Evolutionary conservation across 2,329 filamentous ascomycete genomes (phyloP), one percentile per base, ranked within the genome.

Genomic region (Lithohypha guttulata): DNA sequence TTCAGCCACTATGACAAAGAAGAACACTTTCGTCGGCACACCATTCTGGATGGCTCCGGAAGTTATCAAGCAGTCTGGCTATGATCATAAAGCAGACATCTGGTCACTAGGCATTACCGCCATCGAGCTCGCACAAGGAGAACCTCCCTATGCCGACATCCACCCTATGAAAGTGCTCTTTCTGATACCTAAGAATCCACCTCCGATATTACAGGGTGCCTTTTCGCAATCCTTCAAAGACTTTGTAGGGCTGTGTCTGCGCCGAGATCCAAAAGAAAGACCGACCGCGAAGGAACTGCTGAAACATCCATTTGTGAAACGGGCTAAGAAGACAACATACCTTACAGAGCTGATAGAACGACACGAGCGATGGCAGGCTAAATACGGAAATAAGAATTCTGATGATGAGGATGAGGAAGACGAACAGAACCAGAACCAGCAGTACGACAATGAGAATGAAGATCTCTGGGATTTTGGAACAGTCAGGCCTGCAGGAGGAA

Each of bases 41-140:
- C 89, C 91, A 1, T 98, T 96, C 59, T 98, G 91, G 91, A 98
- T 98, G 89, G 89, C 91, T 2, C 89, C 89, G 8, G 89, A 98
- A 63, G 89, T 96, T 40, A 98, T 98, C 61, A 94, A 94, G 64
- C 89, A 98, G 60, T 93, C 86, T 42, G 89, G 89, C 34, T 95
- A 96, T 65, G 89, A 95, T 60, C 85, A 93, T 65, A 95, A 95
- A 64, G 89, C 89, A 30, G 89, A 96, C 57, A 94, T 96, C 42
- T 96, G 89, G 89, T 95, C 89, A 2, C 68, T 95, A 13, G 89
- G 89, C 26, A 95, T 95, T 57, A 95, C 89, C 1, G 87, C 89
- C 2, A 73, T 96, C 28, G 89, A 95, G 59, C 63, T 96, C 47
- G 89, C 89, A 39, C 82, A 84, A 46, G 87, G 89, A 47, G 87